Base-by-base conservation (phyloP, 1,284 basidiomycete species). In the Austroboletus novae-zelandiae region DNA sequence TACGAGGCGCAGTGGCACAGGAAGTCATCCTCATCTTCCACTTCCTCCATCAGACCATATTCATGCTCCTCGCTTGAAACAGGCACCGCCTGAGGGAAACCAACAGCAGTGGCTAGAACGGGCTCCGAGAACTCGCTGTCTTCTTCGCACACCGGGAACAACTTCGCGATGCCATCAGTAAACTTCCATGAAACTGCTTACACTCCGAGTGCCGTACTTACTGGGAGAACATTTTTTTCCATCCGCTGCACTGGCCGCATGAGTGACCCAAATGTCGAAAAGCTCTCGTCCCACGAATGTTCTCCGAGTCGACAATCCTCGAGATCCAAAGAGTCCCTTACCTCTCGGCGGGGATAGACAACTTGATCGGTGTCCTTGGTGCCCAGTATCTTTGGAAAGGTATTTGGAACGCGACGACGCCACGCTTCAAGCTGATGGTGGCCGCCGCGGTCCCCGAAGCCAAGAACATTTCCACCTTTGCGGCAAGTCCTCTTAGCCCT, bases 91-190 rank as follows among this genome's bases (percentile, higher is more conserved):
- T 55, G 57, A 5, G 57, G 59, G 27, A 65, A 61, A 41, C 50
- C 59, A 45, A 66, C 40, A 11, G 49, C 51, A 45, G 40, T 39
- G 17, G 8, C 47, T 14, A 47, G 39, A 18, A 18, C 44, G 17
- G 57, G 32, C 23, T 65, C 55, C 23, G 25, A 31, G 37, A 48
- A 41, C 27, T n/a, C n/a, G n/a, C n/a, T n/a, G n/a, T 67, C 67
- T 23, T 67, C 65, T 52, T 66, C 65, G 42, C 48, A 52, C 17
- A 70, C 67, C 1, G 68, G 68, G 44, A 70, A 66, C 27, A 66
- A 34, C 25, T 57, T 56, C 11, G 66, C 52, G 15, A 23, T 40
- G 35, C 40, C 54, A 9, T 63, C 55, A 9, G 56, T 37, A 36
- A 69, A 64, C 50, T 23, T 23, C 20, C 20, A 5, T 5, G 20